Base-by-base conservation (phyloP, 176 grass and related monocot species). In the Carex parvula region DNA sequence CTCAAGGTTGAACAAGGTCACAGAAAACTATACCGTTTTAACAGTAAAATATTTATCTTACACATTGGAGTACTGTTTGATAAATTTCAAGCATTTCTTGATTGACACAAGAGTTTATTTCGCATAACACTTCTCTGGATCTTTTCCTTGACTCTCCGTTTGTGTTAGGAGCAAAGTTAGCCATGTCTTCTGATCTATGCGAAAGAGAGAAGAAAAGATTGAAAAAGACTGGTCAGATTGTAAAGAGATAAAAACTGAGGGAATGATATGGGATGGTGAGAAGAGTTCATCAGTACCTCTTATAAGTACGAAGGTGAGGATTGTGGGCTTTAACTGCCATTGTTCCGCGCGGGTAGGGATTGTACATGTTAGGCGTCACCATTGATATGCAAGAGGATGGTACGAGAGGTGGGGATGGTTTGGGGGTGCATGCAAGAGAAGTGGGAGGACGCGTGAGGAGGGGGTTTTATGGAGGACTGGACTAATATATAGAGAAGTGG, bases 291-390 rank as follows among this genome's bases (percentile, higher is more conserved):
- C 26, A 22, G 53, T 76, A 85, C 69, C 84, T 79, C 48, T 83
- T 87, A 54, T 67, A 30, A 55, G 74, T 48, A 48, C 2, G 63
- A 56, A 84, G 26, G 77, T 84, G 85, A 62, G 90, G 80, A 60
- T 88, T 82, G 59, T 87, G 84, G 37, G 88, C 84, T 50, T 95
- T 84, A 60, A 98, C 89, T 48, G 86, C 95, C 93, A 95, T 94
- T 84, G 66, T 85, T 75, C 37, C 37, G 50, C 2, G 20, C 9
- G 44, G 52, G 57, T 33, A 59, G 20, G 2, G 10, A 50, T 50
- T 50, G 46, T 39, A 6, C 37, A 39, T 39, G 37, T 50, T 50
- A 50, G 46, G 46, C 46, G 10, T 10, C 46, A 11, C 46, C 46
- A 50, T 50, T 50, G 46, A 50, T 50, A 50, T 50, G 46, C 46